Base-by-base conservation (phyloP, 306 rosid species). In the Bauhinia variegata region DNA sequence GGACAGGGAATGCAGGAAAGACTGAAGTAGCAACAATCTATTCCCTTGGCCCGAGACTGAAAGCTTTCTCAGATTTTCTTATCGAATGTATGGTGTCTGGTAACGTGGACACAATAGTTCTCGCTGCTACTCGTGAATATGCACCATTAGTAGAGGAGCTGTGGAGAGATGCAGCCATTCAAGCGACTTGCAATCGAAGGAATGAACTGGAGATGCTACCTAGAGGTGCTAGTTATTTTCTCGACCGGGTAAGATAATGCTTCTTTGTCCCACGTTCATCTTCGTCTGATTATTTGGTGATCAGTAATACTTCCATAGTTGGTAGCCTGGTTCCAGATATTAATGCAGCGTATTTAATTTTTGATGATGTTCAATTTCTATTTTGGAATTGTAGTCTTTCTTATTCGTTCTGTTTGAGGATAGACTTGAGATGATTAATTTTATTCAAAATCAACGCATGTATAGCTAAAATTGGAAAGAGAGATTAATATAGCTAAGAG, bases 111-210 rank as follows among this genome's bases (percentile, higher is more conserved):
- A 81, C 75, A 62, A 67, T 84, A 77, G 84, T 87, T 75, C 91
- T 83, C 8, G 91, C 83, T 8, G 79, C 87, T 58, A 34, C 83
- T 6, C 66, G 72, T 19, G 83, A 82, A 73, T 84, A 86, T 73
- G 91, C 81, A 7, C 84, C 73, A 36, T 49, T 68, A 11, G 81
- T 86, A 41, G 88, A 84, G 79, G 88, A 88, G 58, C 72, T 91
- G 60, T 88, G 95, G 96, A 80, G 74, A 55, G 91, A 86, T 54
- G 39, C 85, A 37, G 97, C 97, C 76, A 86, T 88, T 75, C 87
- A 82, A 63, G 93, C 89, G 43, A 77, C 96, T 18, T 88, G 88
- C 65, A 74, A 58, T 5, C 70, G 93, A 63, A 84, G 85, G 71
- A 65, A 88, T 69, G 96, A 91, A 72, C 51, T 91, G 44, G 76